Evolutionary conservation across 2,329 filamentous ascomycete genomes (phyloP), one percentile per base, ranked within the genome.

Genomic region (Hortaea werneckii): DNA sequence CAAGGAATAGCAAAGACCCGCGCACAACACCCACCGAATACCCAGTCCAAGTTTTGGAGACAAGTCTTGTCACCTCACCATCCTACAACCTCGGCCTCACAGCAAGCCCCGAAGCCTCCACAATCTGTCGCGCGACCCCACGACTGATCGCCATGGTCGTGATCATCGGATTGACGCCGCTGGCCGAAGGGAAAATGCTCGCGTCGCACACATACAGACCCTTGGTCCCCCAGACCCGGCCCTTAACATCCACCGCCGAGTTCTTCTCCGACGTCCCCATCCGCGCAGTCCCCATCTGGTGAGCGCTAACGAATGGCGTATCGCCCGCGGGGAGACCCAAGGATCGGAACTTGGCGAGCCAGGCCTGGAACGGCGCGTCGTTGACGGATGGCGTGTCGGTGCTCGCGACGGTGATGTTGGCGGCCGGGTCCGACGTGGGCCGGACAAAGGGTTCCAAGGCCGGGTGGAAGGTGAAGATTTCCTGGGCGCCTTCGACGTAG

Each of bases 141-240:
- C 85, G 78, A 41, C 79, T 72, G 56, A 85, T 75, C 1, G 78
- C 78, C 85, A 89, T 87, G 47, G 71, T 75, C 9, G 84, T 87
- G 38, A 88, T 70, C 85, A 90, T 89, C 9, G 85, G 85, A 61
- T 89, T 89, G 29, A 88, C 84, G 1, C 85, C 85, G 60, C 79
- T 86, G 8, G 84, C 83, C 46, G 77, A 82, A 1, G 83, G 85
- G 50, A 89, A 84, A 8, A 87, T 80, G 61, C 82, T 87, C 39
- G 83, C 79, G 63, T 90, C 85, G 7, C 80, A 78, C 12, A 89
- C 78, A 59, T 79, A 87, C 55, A 89, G 58, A 0, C 75, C 76
- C 55, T 79, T 67, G 0, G 70, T 73, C 1, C 77, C 83, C 82
- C 83, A 89, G 5, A 87, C 69, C 37, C 52, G 50, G 0, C 71